Evolutionary conservation across 2,329 filamentous ascomycete species (phyloP), one percentile per base, ranked within the genome.

Genomic region (Hortaea werneckii): DNA sequence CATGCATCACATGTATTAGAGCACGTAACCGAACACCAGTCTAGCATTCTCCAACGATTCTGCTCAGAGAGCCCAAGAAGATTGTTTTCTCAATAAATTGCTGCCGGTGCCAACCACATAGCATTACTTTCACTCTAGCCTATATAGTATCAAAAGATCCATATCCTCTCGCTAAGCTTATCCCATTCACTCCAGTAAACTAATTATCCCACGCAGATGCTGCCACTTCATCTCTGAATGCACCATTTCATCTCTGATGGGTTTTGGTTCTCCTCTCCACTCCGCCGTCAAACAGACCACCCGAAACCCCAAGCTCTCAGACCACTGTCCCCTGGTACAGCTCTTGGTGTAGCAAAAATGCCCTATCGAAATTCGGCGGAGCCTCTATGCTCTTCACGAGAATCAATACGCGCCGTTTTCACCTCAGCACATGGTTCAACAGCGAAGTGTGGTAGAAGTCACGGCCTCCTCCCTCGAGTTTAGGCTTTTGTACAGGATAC

Each of bases 301-400:
- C 68, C 37, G 70, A 56, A 1, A 71, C 46, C 0, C 69, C 70
- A 26, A 73, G 51, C 51, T 73, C 70, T n/a, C 64, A 70, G 2
- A 71, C 52, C 1, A 69, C 65, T 8, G 56, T 51, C 1, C 67
- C 67, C 26, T 60, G 49, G 46, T 66, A 64, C 2, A 64, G 32
- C 1, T 59, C 61, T 8, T 50, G 39, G 0, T 56, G 42, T 5
- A 61, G 60, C 50, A 69, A 55, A 13, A 73, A 48, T 3, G 65
- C 43, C 41, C 65, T 67, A 0, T 54, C 41, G 2, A 53, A 41
- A 13, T 13, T 26, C 0, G 46, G 20, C 1, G 65, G 67, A 1
- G 68, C 57, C 13, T 54, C 43, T 12, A 72, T 71, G 27, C 58
- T 58, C 43, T 65, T 54, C 69, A 72, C 71, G 7, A 72, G 50